Evolutionary conservation across 139 green algal genomes (phyloP).

Genomic region (Coccomyxa sp.): DNA sequence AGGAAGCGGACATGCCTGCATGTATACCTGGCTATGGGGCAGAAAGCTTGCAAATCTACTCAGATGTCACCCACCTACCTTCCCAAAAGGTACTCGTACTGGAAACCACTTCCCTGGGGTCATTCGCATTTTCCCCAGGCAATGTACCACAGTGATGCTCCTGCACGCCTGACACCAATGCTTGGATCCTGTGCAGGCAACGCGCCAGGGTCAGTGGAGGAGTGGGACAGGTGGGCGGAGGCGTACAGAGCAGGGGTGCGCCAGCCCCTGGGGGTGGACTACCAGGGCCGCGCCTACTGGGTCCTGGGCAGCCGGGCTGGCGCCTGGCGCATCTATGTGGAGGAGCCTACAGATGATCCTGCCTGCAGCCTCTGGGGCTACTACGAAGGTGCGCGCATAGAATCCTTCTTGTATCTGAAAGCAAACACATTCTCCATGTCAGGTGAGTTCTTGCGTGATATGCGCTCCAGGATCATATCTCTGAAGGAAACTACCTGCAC

Average conservation of each 20-base stretch:
- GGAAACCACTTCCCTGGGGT: too few species aligned
- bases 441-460: too few species aligned
- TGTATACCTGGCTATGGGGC: background rate
- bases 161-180: background rate
- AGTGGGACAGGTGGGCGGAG: constrained; percentile 33
- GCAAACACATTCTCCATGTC: too few species aligned
- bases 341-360: too few species aligned
- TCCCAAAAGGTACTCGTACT: too few species aligned
- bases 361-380: constrained; percentile 41
- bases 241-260: constrained; percentile 57
- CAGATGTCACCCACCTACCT: too few species aligned
- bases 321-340: constrained; percentile 66
- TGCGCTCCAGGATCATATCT: too few species aligned
- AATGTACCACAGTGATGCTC: too few species aligned
- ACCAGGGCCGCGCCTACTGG: constrained; percentile 70
- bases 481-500: too few species aligned
- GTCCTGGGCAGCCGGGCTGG: constrained; percentile 58
- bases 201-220: constrained; percentile 8
- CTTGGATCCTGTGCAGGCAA: background rate
- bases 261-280: constrained; percentile 60
- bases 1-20: background rate
- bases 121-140: too few species aligned
- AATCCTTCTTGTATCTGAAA: background rate
- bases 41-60: too few species aligned
- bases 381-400: constrained; percentile 34